Percentiles rank a stretch among this genome's conserved stretches.
These are phyloP conservation scores for Chernovozyma aurita DNA, from an alignment of 1,139 yeast species.

Conservation along the genomic window DNA sequence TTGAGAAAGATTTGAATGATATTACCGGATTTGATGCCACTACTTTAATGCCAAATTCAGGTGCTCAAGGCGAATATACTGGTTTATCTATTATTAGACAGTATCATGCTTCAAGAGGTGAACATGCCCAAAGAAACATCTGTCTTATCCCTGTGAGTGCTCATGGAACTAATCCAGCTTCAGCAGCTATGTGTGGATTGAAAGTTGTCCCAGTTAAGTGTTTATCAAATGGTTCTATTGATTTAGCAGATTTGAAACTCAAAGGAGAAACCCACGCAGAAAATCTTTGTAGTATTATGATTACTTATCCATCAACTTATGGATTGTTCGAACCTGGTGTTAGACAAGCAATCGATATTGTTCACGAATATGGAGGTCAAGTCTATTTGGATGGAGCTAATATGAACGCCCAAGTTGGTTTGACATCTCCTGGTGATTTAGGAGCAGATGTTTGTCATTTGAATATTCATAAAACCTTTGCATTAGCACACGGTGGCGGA, in stretches of 20 bases:
- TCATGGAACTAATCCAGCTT: constrained; percentile 98
- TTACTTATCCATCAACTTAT: constrained; percentile 95
- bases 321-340: constrained; percentile 95
- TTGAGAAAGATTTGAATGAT: constrained; percentile 81
- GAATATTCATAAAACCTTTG: constrained; percentile 94
- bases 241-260: constrained; percentile 64
- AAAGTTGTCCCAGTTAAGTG: constrained; percentile 93
- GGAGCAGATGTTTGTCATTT: constrained; percentile 99
- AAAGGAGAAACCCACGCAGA: constrained; percentile 71
- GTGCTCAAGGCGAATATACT: constrained; percentile 97
- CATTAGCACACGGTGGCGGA: constrained; percentile 99
- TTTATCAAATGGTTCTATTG: constrained; percentile 78
- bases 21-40: constrained; percentile 95
- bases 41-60: constrained; percentile 93
- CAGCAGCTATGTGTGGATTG: constrained; percentile 95
- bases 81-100: constrained; percentile 85
- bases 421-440: constrained; percentile 94
- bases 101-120: constrained; percentile 70
- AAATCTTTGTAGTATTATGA: constrained; percentile 85
- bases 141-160: constrained; percentile 96
- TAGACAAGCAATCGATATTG: constrained; percentile 74
- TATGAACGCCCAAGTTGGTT: constrained; percentile 98
- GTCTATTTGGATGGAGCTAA: constrained; percentile 98
- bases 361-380: constrained; percentile 86
- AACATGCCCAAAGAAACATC: constrained; percentile 64